These are phyloP conservation scores for Canariomyces notabilis DNA, from an alignment of 2,329 filamentous ascomycete genomes.

Conservation along the genomic window DNA sequence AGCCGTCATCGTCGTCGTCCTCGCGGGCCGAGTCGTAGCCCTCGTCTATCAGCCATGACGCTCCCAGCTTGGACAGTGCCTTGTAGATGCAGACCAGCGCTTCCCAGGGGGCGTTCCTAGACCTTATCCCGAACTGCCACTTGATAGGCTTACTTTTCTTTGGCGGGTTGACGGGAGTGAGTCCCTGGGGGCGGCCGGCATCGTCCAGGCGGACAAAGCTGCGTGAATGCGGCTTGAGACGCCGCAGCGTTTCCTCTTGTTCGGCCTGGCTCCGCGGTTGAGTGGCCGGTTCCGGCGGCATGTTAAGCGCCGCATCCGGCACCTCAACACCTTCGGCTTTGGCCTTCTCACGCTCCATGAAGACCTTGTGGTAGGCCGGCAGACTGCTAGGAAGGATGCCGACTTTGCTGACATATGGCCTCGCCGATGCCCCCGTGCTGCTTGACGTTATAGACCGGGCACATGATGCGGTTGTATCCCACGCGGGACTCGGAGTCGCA, in stretches of 20 bases:
- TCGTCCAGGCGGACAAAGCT: slow-evolving; percentile 66
- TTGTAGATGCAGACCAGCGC: slow-evolving; percentile 94
- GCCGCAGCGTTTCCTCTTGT: slow-evolving; percentile 72
- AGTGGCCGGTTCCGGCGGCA: slow-evolving; percentile 44
- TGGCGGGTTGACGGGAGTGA: slow-evolving; percentile 57
- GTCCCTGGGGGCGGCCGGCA: slow-evolving; percentile 53
- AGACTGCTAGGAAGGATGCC: slow-evolving; percentile 88
- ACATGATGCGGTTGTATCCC: slow-evolving; percentile 51
- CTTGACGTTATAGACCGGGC: slow-evolving; percentile 49
- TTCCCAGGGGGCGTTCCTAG: slow-evolving; percentile 88
- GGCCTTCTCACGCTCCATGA: slow-evolving; percentile 67
- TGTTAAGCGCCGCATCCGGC: slow-evolving; percentile 39
- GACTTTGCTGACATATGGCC: slow-evolving; percentile 73
- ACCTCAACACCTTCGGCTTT: slow-evolving; percentile 43
- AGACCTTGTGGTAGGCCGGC: slow-evolving; percentile 84
- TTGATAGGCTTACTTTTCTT: slow-evolving; percentile 78
- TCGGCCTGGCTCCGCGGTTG: slow-evolving; percentile 62
- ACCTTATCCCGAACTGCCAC: slow-evolving; percentile 98
- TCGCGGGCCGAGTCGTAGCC: slow-evolving; percentile 48
- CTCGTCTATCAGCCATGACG: slow-evolving; percentile 74
- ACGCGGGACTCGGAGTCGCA: slow-evolving; percentile 40
- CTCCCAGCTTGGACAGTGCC: slow-evolving; percentile 79
- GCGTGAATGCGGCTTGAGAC: slow-evolving; percentile 79
- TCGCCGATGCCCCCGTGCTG: slow-evolving; percentile 41
- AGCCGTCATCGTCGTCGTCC: slow-evolving; percentile 38